phyloP scores from a whole-genome alignment of 2,329 filamentous ascomycete genomes.

The Moelleriella libera region DNA sequence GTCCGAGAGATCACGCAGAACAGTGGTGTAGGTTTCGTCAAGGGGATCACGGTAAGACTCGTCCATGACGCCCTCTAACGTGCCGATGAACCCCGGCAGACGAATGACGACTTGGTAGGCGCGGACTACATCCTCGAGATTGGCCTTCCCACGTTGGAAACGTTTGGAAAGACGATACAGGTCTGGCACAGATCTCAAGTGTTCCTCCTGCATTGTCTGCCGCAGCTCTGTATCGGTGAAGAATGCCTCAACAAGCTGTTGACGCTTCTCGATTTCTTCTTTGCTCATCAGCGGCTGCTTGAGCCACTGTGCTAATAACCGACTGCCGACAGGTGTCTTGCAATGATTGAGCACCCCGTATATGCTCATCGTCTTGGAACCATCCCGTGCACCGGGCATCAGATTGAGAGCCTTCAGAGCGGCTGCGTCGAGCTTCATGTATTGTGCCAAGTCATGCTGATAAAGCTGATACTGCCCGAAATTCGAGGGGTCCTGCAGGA shows the following conservation, averaged over 20 bases:
- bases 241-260: slow-evolving; percentile 91
- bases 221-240: slow-evolving; percentile 83
- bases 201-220: slow-evolving; percentile 94
- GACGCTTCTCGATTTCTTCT: slow-evolving; percentile 75
- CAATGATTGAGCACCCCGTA: slow-evolving; percentile 93
- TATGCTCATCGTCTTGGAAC: slow-evolving; percentile 93
- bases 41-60: slow-evolving; percentile 81
- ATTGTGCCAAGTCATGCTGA: slow-evolving; percentile 91
- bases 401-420: slow-evolving; percentile 89
- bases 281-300: slow-evolving; percentile 95
- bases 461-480: slow-evolving; percentile 96
- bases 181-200: slow-evolving; percentile 84
- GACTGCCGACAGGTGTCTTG: slow-evolving; percentile 87
- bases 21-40: slow-evolving; percentile 74
- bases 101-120: slow-evolving; percentile 92
- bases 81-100: slow-evolving; percentile 76
- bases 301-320: slow-evolving; percentile 86
- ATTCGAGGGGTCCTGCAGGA: slow-evolving; percentile 83
- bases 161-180: slow-evolving; percentile 87
- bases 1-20: slow-evolving; percentile 62
- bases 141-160: slow-evolving; percentile 84
- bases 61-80: slow-evolving; percentile 88
- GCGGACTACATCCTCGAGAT: slow-evolving; percentile 86
- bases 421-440: slow-evolving; percentile 95
- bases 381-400: slow-evolving; percentile 90